Conservation (phyloP, 306 rosid species). For the Cicer chorassanicum region DNA sequence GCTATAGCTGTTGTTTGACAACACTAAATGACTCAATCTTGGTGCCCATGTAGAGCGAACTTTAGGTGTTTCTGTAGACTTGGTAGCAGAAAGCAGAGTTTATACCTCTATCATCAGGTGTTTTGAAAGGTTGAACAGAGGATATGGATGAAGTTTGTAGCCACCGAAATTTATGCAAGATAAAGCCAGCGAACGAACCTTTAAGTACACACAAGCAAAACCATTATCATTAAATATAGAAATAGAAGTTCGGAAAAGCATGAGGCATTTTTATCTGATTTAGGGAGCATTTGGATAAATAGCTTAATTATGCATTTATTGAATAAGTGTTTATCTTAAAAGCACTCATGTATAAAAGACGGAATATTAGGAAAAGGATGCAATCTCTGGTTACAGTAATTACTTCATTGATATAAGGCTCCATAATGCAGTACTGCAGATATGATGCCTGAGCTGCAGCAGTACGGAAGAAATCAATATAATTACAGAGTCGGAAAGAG, state of each 20-base stretch:
- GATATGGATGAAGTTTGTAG: conserved; percentile 91
- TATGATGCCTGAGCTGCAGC: conserved; percentile 70
- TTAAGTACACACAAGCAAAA: conserved; percentile 24
- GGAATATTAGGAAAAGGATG: background rate
- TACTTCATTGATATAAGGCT: conserved; percentile 83
- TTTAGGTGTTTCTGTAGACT: background rate
- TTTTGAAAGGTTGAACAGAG: conserved; percentile 63
- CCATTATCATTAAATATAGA: conserved; percentile 4
- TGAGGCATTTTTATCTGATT: too few species aligned
- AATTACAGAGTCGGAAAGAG: conserved; percentile 70
- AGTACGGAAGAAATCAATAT: conserved; percentile 62
- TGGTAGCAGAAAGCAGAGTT: conserved; percentile 24
- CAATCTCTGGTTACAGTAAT: conserved; percentile 33
- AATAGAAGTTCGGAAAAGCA: background rate
- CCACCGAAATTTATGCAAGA: conserved; percentile 73
- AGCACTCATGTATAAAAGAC: background rate
- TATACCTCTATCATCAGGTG: conserved; percentile 83
- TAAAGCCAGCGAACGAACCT: conserved; percentile 82
- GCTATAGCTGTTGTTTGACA: too few species aligned
- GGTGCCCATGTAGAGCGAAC: background rate
- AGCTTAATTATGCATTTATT: too few species aligned
- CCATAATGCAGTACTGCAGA: conserved; percentile 83
- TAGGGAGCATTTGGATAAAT: too few species aligned
- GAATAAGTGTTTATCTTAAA: too few species aligned
- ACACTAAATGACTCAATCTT: background rate